Conservation (phyloP, 345 rosid species). For the Firmiana major region DNA sequence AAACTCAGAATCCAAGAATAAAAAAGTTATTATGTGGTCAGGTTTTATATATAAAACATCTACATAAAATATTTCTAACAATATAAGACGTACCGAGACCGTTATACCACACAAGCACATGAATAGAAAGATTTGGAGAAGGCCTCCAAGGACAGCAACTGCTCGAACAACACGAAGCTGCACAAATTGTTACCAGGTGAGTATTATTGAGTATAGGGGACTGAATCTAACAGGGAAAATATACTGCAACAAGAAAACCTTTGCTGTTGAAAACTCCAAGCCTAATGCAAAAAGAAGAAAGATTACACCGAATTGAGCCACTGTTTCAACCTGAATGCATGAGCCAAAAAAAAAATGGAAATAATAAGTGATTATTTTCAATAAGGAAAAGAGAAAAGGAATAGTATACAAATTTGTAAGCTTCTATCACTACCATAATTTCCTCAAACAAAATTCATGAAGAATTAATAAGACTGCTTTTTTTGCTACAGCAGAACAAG, state of each 20-base stretch:
- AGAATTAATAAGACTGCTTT: not conserved
- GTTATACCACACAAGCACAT: conserved; percentile 89
- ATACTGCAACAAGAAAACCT: conserved; percentile 37
- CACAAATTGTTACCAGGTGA: conserved; percentile 17
- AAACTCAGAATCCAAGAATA: not conserved
- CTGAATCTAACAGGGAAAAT: conserved; percentile 10
- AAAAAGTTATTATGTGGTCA: not conserved
- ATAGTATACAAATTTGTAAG: not conserved
- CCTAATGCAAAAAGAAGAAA: conserved; percentile 95
- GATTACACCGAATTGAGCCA: conserved; percentile 97
- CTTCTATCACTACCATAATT: not conserved
- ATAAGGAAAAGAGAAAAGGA: not conserved
- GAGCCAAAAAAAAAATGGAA: conserved; percentile 10
- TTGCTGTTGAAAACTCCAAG: conserved; percentile 77
- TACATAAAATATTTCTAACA: not conserved
- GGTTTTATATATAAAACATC: conserved; percentile 1
- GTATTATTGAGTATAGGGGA: not conserved
- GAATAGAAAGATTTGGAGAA: conserved; percentile 81
- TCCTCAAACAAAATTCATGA: not conserved
- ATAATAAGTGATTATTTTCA: not conserved
- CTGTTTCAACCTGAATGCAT: conserved; percentile 77
- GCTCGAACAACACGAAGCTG: conserved; percentile 95
- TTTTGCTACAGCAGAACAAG: not conserved
- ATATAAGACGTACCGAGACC: conserved; percentile 55
- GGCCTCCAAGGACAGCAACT: conserved; percentile 89